phyloP scores from a whole-genome alignment of 2,329 filamentous ascomycete species.

The Byssochlamys sp. region DNA sequence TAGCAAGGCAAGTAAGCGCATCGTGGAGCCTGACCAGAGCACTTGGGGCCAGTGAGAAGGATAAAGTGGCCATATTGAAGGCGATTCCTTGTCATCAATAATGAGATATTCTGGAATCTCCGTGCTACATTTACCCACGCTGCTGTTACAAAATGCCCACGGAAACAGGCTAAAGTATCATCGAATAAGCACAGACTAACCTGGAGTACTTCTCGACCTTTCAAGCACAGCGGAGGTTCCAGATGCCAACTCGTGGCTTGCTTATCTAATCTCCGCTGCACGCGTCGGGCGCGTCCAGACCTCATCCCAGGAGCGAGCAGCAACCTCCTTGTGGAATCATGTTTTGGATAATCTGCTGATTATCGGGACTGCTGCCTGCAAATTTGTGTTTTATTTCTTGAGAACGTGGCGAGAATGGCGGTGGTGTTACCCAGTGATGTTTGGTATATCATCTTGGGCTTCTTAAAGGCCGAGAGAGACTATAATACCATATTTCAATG shows the following conservation, averaged over 20 bases:
- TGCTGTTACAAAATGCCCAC: neutral
- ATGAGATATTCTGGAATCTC: neutral
- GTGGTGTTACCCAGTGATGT: constrained; percentile 15
- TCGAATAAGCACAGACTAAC: neutral
- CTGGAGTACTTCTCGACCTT: neutral
- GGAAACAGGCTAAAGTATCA: neutral
- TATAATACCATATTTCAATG: constrained; percentile 20
- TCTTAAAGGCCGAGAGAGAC: constrained; percentile 15
- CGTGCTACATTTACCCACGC: neutral
- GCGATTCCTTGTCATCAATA: neutral
- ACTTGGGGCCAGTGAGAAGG: constrained; percentile 48
- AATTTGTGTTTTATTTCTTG: neutral
- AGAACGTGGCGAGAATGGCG: constrained; percentile 8
- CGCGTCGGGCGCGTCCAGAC: constrained; percentile 3
- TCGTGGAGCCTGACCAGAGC: constrained; percentile 51
- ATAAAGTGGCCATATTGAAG: constrained; percentile 26
- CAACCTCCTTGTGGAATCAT: neutral
- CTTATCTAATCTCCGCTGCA: constrained; percentile 3
- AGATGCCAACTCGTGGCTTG: neutral
- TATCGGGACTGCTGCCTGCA: neutral
- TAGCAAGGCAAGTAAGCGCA: constrained; percentile 49
- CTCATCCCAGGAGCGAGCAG: neutral
- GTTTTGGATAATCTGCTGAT: neutral
- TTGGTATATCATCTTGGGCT: constrained; percentile 18
- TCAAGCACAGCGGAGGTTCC: neutral